Base-by-base conservation (phyloP, 2,329 filamentous ascomycete genomes). In the Biscogniauxia mediterranea region DNA sequence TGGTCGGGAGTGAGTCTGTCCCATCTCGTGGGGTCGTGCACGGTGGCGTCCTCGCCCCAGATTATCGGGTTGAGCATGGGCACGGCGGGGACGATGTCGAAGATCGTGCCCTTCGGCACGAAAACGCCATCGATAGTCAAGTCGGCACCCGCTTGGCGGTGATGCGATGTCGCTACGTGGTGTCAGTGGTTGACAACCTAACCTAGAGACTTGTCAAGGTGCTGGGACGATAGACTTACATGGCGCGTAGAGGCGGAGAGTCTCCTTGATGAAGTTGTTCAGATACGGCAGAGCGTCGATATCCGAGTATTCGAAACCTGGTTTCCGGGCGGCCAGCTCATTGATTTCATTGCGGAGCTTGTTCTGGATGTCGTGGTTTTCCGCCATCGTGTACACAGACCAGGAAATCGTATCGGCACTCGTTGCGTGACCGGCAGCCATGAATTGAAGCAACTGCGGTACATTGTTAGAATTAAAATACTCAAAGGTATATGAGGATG, bases 11-110 rank as follows among this genome's bases (percentile, higher is more conserved):
- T 64, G 59, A 70, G 60, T 53, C 64, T 26, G 52, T 66, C 58
- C 78, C 78, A 79, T 51, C 78, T 73, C 20, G 74, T 72, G 0
- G 77, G 77, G 19, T 74, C 68, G 58, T 78, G 77, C 19, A 71
- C 68, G 28, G 72, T 68, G 4, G 71, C 76, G 26, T 77, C 73
- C 0, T 69, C 62, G 0, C 77, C 78, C 78, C 78, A 80, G 54
- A 79, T 69, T 0, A 60, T 55, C 0, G 73, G 73, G 62, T 75
- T 74, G 5, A 71, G 67, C 64, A 77, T 73, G 19, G 76, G 70
- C 25, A 78, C 72, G 4, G 72, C 70, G 1, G 77, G 75, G 15
- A 74, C 71, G 23, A 78, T 66, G 53, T 74, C 68, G 1, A 79
- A 60, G 1, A 71, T 64, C 0, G 77, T 79, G 3, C 74, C 76